Evolutionary conservation across 2,329 filamentous ascomycete species (phyloP).

Genomic region (Diaporthe velutina): DNA sequence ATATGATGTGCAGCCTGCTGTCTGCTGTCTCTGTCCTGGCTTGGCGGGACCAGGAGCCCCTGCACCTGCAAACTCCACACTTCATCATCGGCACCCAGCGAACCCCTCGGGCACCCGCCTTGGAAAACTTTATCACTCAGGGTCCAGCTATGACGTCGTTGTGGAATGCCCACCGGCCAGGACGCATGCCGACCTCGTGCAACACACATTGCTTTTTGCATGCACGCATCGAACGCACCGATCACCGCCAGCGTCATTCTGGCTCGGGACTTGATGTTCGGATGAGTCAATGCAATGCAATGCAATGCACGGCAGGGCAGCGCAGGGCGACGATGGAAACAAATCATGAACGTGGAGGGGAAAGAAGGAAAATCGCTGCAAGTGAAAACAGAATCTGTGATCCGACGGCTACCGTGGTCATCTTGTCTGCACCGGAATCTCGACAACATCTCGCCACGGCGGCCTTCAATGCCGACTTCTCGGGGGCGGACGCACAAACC

Average conservation of each 20-base stretch:
- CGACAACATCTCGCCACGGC: neutral
- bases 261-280: neutral
- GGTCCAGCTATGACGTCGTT: slow-evolving; percentile 31
- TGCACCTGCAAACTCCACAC: slow-evolving; percentile 14
- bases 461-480: neutral
- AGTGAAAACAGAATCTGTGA: neutral
- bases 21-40: slow-evolving; percentile 4
- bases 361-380: neutral
- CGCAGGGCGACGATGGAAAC: neutral
- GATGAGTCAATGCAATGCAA: slow-evolving; percentile 14
- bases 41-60: slow-evolving; percentile 15
- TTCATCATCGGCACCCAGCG: slow-evolving; percentile 22
- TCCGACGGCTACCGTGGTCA: neutral
- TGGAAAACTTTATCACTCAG: slow-evolving; percentile 26
- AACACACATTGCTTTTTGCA: slow-evolving; percentile 17
- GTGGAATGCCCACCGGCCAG: slow-evolving; percentile 21
- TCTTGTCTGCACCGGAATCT: neutral
- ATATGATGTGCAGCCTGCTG: neutral
- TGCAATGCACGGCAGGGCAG: neutral
- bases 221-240: neutral
- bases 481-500: slow-evolving; percentile 13
- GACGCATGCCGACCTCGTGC: neutral
- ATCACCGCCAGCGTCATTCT: slow-evolving; percentile 14
- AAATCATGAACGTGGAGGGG: neutral
- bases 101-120: neutral